Base-by-base conservation (phyloP, 768 basidiomycete genomes). In the Fibroporia radiculosa region DNA sequence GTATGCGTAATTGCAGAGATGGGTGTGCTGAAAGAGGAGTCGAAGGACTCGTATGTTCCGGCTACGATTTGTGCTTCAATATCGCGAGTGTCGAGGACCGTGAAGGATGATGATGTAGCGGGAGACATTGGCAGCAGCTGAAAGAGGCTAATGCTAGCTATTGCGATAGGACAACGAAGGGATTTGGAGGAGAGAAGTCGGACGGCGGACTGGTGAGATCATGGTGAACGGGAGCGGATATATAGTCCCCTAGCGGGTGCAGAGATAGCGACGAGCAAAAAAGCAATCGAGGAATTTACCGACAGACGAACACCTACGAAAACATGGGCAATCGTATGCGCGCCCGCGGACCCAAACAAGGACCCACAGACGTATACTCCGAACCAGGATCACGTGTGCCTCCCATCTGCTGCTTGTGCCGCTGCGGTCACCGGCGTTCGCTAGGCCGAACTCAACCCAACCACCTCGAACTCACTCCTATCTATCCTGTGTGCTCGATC, bases 11-110 rank as follows among this genome's bases (percentile, higher is more conserved):
- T 26, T 4, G 45, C 45, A 3, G 27, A 14, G 1, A 38, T 36
- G 33, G 45, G 45, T 5, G 38, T 14, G 27, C 37, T 18, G 4
- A 46, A 31, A 10, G 14, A 8, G 23, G 16, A 6, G 23, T 36
- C n/a, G 25, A 25, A 5, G 16, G 19, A 20, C 8, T 32, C 45
- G 28, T 28, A 19, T 4, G 23, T 26, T 4, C 44, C 34, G 24
- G 28, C 20, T n/a, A 27, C 16, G 28, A 31, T 22, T 23, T 46
- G 45, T 2, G 45, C 45, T 25, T 46, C 45, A 22, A 46, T n/a
- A 31, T 46, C 45, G 45, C 36, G 33, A 31, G 31, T 29, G 25
- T 36, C 33, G 36, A 46, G 37, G 45, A 45, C 27, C 24, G 32
- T n/a, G 20, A 42, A 42, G 29, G 41, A 31, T 6, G 38, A 12